These are phyloP conservation scores for Cladosporium austrohemisphaericum DNA, from an alignment of 2,329 filamentous ascomycete species.

Conservation along the genomic window DNA sequence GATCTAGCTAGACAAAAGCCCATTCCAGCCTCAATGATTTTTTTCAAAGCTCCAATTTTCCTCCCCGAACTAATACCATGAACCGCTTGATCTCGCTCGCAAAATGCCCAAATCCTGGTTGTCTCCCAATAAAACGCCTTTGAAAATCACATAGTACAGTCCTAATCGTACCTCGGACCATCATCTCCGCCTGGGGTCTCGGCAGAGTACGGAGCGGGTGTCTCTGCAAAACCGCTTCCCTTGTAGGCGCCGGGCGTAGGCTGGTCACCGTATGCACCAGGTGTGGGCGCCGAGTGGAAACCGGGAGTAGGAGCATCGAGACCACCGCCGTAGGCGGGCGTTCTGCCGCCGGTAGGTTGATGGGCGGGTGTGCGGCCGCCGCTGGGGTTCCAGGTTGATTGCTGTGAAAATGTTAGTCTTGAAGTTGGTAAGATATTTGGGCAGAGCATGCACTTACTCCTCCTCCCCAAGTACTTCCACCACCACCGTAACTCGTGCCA, in stretches of 20 bases:
- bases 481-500: constrained; percentile 29
- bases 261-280: constrained; percentile 34
- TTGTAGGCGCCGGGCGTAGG: constrained; percentile 39
- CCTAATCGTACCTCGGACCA: constrained; percentile 40
- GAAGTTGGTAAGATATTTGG: constrained; percentile 73
- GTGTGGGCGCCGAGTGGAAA: constrained; percentile 42
- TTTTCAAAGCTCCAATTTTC: no score
- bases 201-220: constrained; percentile 46
- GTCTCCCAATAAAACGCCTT: no score
- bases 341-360: constrained; percentile 61
- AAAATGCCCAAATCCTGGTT: no score
- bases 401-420: constrained; percentile 23
- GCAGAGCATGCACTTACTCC: constrained; percentile 20
- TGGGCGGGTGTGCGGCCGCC: constrained; percentile 53
- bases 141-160: no score
- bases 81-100: no score
- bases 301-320: constrained; percentile 63
- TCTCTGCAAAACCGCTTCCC: constrained; percentile 49
- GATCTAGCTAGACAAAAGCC: no score
- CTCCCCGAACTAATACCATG: no score
- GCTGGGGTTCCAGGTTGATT: constrained; percentile 36
- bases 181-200: constrained; percentile 52
- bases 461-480: constrained; percentile 24
- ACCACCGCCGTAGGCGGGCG: constrained; percentile 59
- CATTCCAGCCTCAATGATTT: no score